Conservation (phyloP, 352 stramenopile species). For the Globisporangium cylindrosporum region DNA sequence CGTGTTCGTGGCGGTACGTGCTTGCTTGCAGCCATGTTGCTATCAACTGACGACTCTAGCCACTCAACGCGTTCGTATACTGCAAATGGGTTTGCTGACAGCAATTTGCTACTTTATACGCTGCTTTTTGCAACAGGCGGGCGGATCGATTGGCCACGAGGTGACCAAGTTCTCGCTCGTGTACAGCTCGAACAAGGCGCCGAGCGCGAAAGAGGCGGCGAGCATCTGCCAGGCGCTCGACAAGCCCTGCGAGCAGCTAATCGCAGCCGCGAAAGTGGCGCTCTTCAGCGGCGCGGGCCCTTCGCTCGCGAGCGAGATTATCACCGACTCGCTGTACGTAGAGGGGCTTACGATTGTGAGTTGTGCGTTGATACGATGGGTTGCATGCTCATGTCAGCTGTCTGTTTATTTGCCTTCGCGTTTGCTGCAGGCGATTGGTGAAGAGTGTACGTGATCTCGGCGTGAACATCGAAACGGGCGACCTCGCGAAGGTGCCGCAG, state of each 20-base stretch:
- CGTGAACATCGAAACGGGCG: constrained; percentile 37
- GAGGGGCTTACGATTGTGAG: not conserved
- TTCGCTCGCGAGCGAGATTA: constrained; percentile 73
- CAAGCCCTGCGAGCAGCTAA: constrained; percentile 76
- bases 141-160: constrained; percentile 64
- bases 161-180: constrained; percentile 89
- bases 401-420: not conserved
- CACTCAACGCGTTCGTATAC: not conserved
- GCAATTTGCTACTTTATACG: not conserved
- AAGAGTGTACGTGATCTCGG: constrained; percentile 68
- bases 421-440: constrained; percentile 50
- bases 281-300: constrained; percentile 75
- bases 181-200: constrained; percentile 58
- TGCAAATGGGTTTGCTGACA: not conserved
- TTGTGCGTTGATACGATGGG: not conserved
- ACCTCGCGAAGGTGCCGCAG: constrained; percentile 59
- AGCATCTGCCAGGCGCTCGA: constrained; percentile 79
- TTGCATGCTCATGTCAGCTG: constrained; percentile 10
- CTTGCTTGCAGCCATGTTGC: not conserved
- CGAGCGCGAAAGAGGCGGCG: constrained; percentile 56
- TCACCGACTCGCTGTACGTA: constrained; percentile 61
- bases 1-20: constrained; percentile 71
- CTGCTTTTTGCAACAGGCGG: constrained; percentile 31
- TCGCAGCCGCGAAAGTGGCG: constrained; percentile 70
- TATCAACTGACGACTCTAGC: not conserved